Percentiles rank a stretch among this genome's conserved stretches.
Evolutionary conservation across 1,284 basidiomycete genomes (phyloP).

Genomic region (Apiotrichum veenhuisii): DNA sequence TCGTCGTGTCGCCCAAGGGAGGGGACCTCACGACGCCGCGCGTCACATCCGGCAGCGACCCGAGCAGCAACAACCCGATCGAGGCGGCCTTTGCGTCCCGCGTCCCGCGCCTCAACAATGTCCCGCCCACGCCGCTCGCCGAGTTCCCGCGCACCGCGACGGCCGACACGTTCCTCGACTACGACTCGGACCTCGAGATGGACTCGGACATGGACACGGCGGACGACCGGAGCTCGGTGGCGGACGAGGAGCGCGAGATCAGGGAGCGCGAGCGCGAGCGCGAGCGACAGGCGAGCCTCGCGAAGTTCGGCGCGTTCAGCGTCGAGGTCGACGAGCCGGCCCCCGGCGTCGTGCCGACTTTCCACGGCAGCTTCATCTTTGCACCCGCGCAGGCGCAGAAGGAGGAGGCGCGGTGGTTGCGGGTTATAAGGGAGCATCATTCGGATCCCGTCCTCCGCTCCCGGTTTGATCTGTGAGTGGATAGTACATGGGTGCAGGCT

Average conservation of each 20-base stretch:
- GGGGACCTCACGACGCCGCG: not conserved
- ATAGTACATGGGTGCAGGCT: not conserved
- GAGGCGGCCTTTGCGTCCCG: conserved; percentile 9
- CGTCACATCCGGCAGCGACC: too few relatives aligned
- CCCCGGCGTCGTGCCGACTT: conserved; percentile 27
- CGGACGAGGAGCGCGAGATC: conserved; percentile 13
- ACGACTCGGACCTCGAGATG: conserved; percentile 38
- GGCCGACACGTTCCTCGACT: conserved; percentile 20
- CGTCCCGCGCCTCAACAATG: conserved; percentile 9
- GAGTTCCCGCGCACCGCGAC: conserved; percentile 1
- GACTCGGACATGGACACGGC: conserved; percentile 41
- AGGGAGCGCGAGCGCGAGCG: not conserved
- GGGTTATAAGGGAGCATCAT: conserved; percentile 36
- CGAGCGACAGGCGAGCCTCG: not conserved
- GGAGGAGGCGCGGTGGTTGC: conserved; percentile 45
- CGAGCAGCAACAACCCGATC: not conserved
- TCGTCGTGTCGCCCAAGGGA: not conserved
- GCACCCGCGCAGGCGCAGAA: conserved; percentile 41
- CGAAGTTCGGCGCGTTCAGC: conserved; percentile 18
- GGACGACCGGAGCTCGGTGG: too few relatives aligned
- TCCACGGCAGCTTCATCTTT: conserved; percentile 38
- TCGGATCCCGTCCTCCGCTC: conserved; percentile 35
- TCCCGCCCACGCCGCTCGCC: not conserved
- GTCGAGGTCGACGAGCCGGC: conserved; percentile 28
- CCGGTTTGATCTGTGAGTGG: conserved; percentile 44